Evolutionary conservation across 2,329 filamentous ascomycete species (phyloP).

Genomic region (Scytalidium lignicola): DNA sequence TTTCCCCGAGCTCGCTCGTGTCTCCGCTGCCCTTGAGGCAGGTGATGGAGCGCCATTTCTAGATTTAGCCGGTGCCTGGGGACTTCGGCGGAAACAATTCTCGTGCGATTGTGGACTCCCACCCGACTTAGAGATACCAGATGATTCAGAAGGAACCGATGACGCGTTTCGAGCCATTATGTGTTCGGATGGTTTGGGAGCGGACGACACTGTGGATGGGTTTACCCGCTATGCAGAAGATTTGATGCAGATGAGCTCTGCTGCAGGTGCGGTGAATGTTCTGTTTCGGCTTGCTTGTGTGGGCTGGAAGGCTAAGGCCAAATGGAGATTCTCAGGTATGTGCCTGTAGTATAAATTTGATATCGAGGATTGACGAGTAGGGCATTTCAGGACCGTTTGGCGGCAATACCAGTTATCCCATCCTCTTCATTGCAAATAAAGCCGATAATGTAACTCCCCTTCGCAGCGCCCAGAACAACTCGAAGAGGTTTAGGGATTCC

Average conservation of each 20-base stretch:
- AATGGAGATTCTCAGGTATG: slow-evolving; percentile 22
- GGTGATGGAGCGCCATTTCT: slow-evolving; percentile 40
- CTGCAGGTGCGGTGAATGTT: slow-evolving; percentile 39
- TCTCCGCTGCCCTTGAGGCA: slow-evolving; percentile 21
- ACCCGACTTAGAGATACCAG: background rate
- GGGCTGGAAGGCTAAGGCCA: slow-evolving; percentile 27
- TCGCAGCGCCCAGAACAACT: slow-evolving; percentile 23
- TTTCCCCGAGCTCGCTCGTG: slow-evolving; percentile 23
- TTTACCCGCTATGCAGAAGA: slow-evolving; percentile 18
- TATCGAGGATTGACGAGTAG: too few relatives aligned
- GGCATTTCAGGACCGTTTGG: too few relatives aligned
- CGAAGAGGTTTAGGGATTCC: slow-evolving; percentile 35
- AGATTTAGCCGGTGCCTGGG: slow-evolving; percentile 14
- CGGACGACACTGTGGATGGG: slow-evolving; percentile 17
- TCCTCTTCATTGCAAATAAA: slow-evolving; percentile 26
- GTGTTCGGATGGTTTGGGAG: slow-evolving; percentile 21
- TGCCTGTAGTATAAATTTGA: too few relatives aligned
- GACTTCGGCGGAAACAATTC: slow-evolving; percentile 29
- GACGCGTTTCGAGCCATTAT: slow-evolving; percentile 23
- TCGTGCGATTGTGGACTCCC: slow-evolving; percentile 13
- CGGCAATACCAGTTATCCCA: slow-evolving; percentile 24
- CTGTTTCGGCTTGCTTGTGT: slow-evolving; percentile 31
- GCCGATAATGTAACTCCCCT: slow-evolving; percentile 27
- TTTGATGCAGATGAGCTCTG: slow-evolving; percentile 30
- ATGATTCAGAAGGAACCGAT: slow-evolving; percentile 10